phyloP scores from a whole-genome alignment of 2,329 filamentous ascomycete genomes.

The Aspergillus aculeatinus region DNA sequence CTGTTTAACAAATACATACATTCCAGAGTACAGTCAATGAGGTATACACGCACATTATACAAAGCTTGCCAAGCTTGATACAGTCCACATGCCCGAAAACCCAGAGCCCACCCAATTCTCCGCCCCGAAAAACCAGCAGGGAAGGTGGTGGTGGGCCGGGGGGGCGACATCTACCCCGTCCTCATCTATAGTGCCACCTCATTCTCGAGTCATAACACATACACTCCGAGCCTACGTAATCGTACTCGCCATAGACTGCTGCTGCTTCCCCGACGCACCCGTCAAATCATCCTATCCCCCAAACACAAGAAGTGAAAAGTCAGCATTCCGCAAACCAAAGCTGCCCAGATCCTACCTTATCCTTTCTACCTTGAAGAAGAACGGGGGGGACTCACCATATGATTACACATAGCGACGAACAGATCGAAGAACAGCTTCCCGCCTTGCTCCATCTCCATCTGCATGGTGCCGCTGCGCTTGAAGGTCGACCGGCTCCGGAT shows the following conservation, averaged over 20 bases:
- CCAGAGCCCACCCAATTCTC: too few species aligned
- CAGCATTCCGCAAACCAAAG: too few species aligned
- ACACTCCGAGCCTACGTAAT: not conserved
- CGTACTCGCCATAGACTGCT: not conserved
- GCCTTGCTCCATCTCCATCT: conserved; percentile 87
- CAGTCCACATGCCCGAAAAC: too few species aligned
- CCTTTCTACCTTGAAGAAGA: conserved; percentile 8
- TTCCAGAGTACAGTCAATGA: too few species aligned
- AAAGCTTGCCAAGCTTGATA: too few species aligned
- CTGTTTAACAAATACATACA: too few species aligned
- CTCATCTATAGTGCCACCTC: too few species aligned
- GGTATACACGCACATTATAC: too few species aligned
- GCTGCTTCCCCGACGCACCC: not conserved
- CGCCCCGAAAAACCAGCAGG: too few species aligned
- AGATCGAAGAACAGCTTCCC: conserved; percentile 89
- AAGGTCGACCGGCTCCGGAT: conserved; percentile 85
- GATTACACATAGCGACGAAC: conserved; percentile 89
- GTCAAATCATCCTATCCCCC: conserved; percentile 12
- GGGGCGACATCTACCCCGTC: too few species aligned
- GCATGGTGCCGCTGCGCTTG: conserved; percentile 93
- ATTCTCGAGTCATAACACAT: too few species aligned
- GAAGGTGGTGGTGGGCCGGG: too few species aligned
- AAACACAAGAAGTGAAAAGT: not conserved
- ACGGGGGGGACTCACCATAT: conserved; percentile 62
- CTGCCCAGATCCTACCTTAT: not conserved